A percentile compares a stretch with the other conserved stretches of the same genome.
Evolutionary conservation across 2,329 filamentous ascomycete genomes (phyloP).

Genomic region (Phaeosphaeriaceae sp.): DNA sequence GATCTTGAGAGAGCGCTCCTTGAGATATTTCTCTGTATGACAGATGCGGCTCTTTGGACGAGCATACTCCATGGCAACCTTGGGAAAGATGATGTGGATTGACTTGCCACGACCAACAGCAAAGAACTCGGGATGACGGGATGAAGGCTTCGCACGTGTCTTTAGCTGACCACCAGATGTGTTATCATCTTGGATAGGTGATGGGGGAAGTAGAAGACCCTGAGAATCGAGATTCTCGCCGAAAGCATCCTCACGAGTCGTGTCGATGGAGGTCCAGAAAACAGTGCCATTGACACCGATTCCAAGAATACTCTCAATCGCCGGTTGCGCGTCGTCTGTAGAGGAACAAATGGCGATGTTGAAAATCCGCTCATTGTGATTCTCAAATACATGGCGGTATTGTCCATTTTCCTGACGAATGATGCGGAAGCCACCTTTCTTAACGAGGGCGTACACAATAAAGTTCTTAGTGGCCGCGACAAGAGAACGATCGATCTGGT

Average conservation of each 20-base stretch:
- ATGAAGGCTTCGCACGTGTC: slow-evolving; percentile 90
- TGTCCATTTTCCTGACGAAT: slow-evolving; percentile 93
- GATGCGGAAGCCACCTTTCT: slow-evolving; percentile 88
- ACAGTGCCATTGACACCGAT: slow-evolving; percentile 94
- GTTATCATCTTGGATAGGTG: slow-evolving; percentile 85
- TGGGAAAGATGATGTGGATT: slow-evolving; percentile 82
- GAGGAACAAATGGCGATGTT: slow-evolving; percentile 83
- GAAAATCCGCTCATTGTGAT: slow-evolving; percentile 92
- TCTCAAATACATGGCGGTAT: slow-evolving; percentile 89
- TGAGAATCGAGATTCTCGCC: slow-evolving; percentile 85
- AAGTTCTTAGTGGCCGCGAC: slow-evolving; percentile 88
- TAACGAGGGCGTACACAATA: slow-evolving; percentile 93
- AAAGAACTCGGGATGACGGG: slow-evolving; percentile 89
- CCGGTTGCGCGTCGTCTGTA: slow-evolving; percentile 54
- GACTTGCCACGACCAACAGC: slow-evolving; percentile 95
- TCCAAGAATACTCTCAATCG: slow-evolving; percentile 78
- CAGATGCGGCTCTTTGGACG: slow-evolving; percentile 65
- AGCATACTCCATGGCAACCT: slow-evolving; percentile 60
- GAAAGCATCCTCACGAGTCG: slow-evolving; percentile 58
- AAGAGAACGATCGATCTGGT: slow-evolving; percentile 93
- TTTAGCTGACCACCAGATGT: slow-evolving; percentile 91
- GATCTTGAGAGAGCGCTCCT: slow-evolving; percentile 88
- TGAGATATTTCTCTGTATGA: slow-evolving; percentile 85
- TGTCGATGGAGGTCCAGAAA: slow-evolving; percentile 82
- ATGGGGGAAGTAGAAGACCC: slow-evolving; percentile 87